Evolutionary conservation across 805 yeast genomes (phyloP).

Genomic region (Wickerhamiella lipophila): DNA sequence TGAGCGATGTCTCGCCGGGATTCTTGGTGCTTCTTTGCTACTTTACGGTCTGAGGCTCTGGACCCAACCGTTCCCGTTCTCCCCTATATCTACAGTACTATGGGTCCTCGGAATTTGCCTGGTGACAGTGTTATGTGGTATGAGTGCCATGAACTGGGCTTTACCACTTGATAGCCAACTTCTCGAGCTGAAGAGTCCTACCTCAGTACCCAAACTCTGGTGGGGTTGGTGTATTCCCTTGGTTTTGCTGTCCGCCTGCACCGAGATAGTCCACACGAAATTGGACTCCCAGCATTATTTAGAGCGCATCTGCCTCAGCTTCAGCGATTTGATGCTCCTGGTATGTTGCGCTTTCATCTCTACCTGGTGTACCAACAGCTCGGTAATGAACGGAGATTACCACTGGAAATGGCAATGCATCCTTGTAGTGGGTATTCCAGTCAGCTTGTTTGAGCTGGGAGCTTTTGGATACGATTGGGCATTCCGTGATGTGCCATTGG

Average conservation of each 20-base stretch:
- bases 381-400: constrained; percentile 14
- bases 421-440: constrained; percentile 12
- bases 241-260: background rate
- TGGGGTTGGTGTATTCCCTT: constrained; percentile 9
- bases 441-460: constrained; percentile 10
- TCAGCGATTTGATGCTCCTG: constrained; percentile 19
- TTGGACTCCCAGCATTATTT: constrained; percentile 9
- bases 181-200: background rate
- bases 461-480: constrained; percentile 3
- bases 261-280: constrained; percentile 3
- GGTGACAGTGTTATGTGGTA: constrained; percentile 6
- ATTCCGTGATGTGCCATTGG: background rate
- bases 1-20: background rate
- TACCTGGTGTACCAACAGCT: constrained; percentile 16
- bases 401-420: constrained; percentile 22
- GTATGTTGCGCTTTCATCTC: constrained; percentile 18
- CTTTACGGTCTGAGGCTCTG: constrained; percentile 6
- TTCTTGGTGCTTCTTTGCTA: background rate
- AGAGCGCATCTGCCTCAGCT: constrained; percentile 9
- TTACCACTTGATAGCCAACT: constrained; percentile 5
- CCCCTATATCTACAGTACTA: constrained; percentile 2
- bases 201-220: background rate
- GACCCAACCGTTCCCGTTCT: constrained; percentile 7
- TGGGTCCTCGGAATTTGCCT: constrained; percentile 8
- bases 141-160: constrained; percentile 6